phyloP scores from a whole-genome alignment of 441 rosid species.

The Pelargonium myrrhifolium region DNA sequence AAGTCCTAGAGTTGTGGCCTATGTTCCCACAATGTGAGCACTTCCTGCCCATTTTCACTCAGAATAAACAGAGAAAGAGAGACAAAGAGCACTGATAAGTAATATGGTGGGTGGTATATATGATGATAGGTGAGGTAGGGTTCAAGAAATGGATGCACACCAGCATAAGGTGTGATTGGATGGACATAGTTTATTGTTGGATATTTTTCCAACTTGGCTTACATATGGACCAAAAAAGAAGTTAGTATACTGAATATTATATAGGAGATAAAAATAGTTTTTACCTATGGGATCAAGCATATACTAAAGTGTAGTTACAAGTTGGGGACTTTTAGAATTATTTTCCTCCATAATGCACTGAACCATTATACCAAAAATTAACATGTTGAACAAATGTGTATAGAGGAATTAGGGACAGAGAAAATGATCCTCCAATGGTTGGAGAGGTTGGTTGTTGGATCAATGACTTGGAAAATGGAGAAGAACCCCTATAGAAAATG shows the following conservation, averaged over 20 bases:
- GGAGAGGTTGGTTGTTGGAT: constrained; percentile 30
- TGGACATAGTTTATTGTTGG: constrained; percentile 37
- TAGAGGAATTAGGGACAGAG: background rate
- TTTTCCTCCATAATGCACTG: too few species aligned
- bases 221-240: background rate
- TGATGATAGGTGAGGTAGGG: constrained; percentile 34
- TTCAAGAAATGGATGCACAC: constrained; percentile 49
- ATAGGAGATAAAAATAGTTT: background rate
- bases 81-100: constrained; percentile 6
- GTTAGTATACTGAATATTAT: background rate
- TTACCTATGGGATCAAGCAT: background rate
- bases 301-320: background rate
- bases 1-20: constrained; percentile 85
- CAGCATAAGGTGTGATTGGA: constrained; percentile 53
- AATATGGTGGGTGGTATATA: constrained; percentile 35
- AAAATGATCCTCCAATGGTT: constrained; percentile 25
- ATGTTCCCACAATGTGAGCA: constrained; percentile 79
- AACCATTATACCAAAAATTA: too few species aligned
- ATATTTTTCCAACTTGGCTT: constrained; percentile 38
- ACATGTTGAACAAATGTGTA: background rate
- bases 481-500: constrained; percentile 6
- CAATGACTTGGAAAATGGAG: constrained; percentile 29
- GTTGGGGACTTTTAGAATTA: background rate
- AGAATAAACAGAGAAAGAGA: constrained; percentile 14
- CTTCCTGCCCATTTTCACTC: constrained; percentile 66